phyloP scores from a whole-genome alignment of 805 yeast genomes.

The Cyberlindnera nakhonratchasimensis region DNA sequence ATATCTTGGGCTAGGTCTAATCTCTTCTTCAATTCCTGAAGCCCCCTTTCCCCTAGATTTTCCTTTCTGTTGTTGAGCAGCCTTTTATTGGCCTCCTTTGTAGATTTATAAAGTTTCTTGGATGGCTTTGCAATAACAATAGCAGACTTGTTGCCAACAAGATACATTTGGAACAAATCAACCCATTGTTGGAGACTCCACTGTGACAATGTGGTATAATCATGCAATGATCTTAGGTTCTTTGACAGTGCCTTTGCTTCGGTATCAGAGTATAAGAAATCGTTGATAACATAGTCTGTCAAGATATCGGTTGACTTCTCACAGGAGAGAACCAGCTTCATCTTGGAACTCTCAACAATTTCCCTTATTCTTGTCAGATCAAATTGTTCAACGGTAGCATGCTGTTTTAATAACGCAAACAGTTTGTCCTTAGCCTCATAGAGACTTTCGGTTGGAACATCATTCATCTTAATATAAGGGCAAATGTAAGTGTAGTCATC shows the following conservation, averaged over 20 bases:
- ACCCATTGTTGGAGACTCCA: constrained; percentile 77
- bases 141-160: constrained; percentile 61
- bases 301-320: constrained; percentile 63
- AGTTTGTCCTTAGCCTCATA: constrained; percentile 50
- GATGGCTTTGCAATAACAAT: constrained; percentile 75
- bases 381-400: constrained; percentile 45
- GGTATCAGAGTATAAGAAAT: constrained; percentile 72
- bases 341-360: constrained; percentile 59
- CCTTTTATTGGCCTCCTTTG: constrained; percentile 49
- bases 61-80: constrained; percentile 47
- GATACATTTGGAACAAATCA: constrained; percentile 44
- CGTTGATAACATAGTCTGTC: constrained; percentile 65
- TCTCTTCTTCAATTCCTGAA: constrained; percentile 44
- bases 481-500: constrained; percentile 68
- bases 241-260: constrained; percentile 55
- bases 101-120: constrained; percentile 45
- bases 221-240: constrained; percentile 54
- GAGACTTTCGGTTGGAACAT: constrained; percentile 71
- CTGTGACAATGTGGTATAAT: constrained; percentile 44
- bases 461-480: constrained; percentile 52
- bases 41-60: constrained; percentile 57
- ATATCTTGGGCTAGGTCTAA: constrained; percentile 59
- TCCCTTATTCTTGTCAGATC: constrained; percentile 67
- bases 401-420: constrained; percentile 49
- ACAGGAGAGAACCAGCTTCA: constrained; percentile 55